Evolutionary conservation across 371 early-diverging fungal species (phyloP).

Genomic region (Mortierella sp.): DNA sequence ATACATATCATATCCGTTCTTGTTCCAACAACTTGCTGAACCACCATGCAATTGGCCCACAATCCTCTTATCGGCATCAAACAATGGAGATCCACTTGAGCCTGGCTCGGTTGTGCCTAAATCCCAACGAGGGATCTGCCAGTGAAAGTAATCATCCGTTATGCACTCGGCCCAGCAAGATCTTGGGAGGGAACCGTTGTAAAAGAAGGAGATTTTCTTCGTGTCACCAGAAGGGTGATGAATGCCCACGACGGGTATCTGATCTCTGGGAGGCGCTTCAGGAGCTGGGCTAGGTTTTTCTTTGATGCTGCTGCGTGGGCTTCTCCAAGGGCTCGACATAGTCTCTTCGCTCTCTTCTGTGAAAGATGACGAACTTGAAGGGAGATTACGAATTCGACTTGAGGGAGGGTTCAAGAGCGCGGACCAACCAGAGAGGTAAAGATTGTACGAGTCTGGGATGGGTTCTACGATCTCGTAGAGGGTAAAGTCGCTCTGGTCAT

Average conservation of each 20-base stretch:
- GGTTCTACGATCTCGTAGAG: slow-evolving; percentile 63
- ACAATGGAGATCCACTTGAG: slow-evolving; percentile 64
- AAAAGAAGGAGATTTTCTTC: slow-evolving; percentile 63
- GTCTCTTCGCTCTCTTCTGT: background rate
- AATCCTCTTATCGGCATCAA: slow-evolving; percentile 61
- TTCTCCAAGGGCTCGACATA: slow-evolving; percentile 21
- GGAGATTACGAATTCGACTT: slow-evolving; percentile 15
- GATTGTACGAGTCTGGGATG: slow-evolving; percentile 62
- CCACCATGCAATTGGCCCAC: slow-evolving; percentile 68
- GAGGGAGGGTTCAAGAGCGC: slow-evolving; percentile 31
- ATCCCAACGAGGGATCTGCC: slow-evolving; percentile 51
- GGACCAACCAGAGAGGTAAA: slow-evolving; percentile 64
- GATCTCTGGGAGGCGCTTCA: slow-evolving; percentile 2
- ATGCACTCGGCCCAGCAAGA: slow-evolving; percentile 61
- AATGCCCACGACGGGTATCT: slow-evolving; percentile 59
- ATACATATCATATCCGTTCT: slow-evolving; percentile 63
- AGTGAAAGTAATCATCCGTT: slow-evolving; percentile 24
- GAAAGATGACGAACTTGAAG: background rate
- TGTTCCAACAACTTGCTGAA: slow-evolving; percentile 59
- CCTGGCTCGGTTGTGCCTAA: slow-evolving; percentile 65
- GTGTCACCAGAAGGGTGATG: slow-evolving; percentile 66
- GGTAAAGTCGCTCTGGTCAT: slow-evolving; percentile 55
- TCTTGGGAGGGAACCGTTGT: slow-evolving; percentile 32
- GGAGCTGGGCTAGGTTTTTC: slow-evolving; percentile 11
- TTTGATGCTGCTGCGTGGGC: slow-evolving; percentile 5